Base-by-base conservation (phyloP, 2,329 filamentous ascomycete species). In the Nannizziopsis arthrosporioides region DNA sequence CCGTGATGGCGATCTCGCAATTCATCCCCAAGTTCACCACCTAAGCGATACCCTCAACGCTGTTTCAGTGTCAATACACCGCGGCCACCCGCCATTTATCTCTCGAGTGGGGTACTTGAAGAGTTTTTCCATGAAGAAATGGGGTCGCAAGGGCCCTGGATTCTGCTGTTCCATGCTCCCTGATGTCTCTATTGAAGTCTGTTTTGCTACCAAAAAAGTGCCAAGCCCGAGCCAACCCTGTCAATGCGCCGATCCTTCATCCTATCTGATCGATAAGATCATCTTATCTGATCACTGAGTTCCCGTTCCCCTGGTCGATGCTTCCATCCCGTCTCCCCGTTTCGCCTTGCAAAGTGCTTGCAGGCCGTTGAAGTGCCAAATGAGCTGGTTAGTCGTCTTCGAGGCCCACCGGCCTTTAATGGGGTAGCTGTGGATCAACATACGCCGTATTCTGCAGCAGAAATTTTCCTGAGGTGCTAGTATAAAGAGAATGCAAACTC, bases 251-350 rank as follows among this genome's bases (percentile, higher is more conserved):
- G 35, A 45, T 45, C 34, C 17, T 8, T 37, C 17, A 37, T n/a
- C 12, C 18, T 39, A 38, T 39, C 43, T 38, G 44, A 47, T 47
- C 41, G 44, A 47, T 47, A 47, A 47, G 44, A 47, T 47, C 19
- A 47, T 47, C 44, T 47, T 47, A 47, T 47, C 44, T 41, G 44
- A 47, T 47, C 30, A 7, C 5, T 2, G 1, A 11, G 17, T 5
- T 30, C 17, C 42, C 5, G 17, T 34, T 15, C 27, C 18, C 14
- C n/a, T 18, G 22, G 22, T 10, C 4, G 17, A n/a, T 14, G n/a
- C 11, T 22, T 47, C 3, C 44, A 22, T 12, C 44, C 14, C 36
- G 37, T 11, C 36, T n/a, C 4, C 44, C 14, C 15, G 44, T 19
- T 27, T 37, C 15, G 10, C 36, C 7, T 40, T 39, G 34, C n/a